These are phyloP conservation scores for Capillidium rhysosporum DNA, from an alignment of 371 early-diverging fungal species.

Conservation along the genomic window DNA sequence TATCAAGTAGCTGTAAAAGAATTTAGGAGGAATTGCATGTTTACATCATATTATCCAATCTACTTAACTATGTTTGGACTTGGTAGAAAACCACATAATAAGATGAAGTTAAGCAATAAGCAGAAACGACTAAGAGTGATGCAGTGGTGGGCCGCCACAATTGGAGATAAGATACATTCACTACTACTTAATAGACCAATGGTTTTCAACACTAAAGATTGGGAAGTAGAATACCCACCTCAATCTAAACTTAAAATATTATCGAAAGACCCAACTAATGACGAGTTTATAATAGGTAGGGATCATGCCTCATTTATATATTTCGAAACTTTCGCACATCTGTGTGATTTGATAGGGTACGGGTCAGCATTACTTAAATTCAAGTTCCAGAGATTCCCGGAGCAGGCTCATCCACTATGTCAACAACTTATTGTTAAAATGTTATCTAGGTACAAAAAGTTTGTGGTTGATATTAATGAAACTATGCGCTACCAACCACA, in stretches of 20 bases:
- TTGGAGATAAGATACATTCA: not conserved
- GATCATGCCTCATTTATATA: not conserved
- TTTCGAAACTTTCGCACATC: not conserved
- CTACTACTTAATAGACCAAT: constrained; percentile 1
- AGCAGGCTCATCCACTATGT: not conserved
- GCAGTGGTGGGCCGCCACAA: not conserved
- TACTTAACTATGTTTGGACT: not conserved
- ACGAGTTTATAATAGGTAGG: not conserved
- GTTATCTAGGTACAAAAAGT: too few relatives aligned
- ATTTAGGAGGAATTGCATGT: not conserved
- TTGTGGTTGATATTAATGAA: too few relatives aligned
- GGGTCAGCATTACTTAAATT: not conserved
- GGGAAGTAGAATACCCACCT: not conserved
- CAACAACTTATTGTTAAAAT: too few relatives aligned
- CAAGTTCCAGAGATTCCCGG: not conserved
- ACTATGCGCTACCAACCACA: too few relatives aligned
- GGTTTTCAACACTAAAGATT: not conserved
- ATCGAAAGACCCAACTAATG: not conserved
- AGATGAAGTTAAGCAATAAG: not conserved
- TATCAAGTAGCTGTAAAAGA: not conserved
- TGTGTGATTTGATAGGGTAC: not conserved
- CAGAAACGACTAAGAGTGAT: not conserved
- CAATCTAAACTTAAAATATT: not conserved
- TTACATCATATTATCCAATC: not conserved
- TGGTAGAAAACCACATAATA: not conserved